These are phyloP conservation scores for Micromonas commoda DNA, from an alignment of 139 green algal genomes.

Conservation along the genomic window DNA sequence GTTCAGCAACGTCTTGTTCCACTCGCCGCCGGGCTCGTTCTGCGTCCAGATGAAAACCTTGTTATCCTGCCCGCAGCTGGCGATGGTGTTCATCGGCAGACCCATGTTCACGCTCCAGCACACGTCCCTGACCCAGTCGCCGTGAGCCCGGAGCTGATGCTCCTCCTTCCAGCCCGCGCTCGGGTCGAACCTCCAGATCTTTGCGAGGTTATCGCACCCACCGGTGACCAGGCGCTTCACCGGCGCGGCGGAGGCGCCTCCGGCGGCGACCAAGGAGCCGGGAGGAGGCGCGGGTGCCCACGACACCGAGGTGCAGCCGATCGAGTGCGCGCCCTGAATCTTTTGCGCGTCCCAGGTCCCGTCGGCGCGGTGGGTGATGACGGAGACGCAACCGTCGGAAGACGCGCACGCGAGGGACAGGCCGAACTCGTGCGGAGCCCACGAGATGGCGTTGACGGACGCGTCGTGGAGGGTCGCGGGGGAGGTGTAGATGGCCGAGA, in stretches of 20 bases:
- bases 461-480: slow-evolving; percentile 47
- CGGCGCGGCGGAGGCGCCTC: slow-evolving; percentile 34
- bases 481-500: slow-evolving; percentile 43
- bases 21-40: slow-evolving; percentile 49
- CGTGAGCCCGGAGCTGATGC: slow-evolving; percentile 66
- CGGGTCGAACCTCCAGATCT: slow-evolving; percentile 58
- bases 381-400: slow-evolving; percentile 75
- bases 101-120: slow-evolving; percentile 90
- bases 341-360: slow-evolving; percentile 34
- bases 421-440: slow-evolving; percentile 87
- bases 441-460: slow-evolving; percentile 88
- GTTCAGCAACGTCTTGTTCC: slow-evolving; percentile 62
- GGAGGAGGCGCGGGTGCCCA: slow-evolving; percentile 75
- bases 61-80: slow-evolving; percentile 85
- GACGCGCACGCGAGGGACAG: slow-evolving; percentile 80
- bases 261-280: slow-evolving; percentile 47
- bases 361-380: slow-evolving; percentile 49
- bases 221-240: slow-evolving; percentile 61
- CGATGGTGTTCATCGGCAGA: slow-evolving; percentile 75
- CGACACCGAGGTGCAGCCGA: slow-evolving; percentile 77
- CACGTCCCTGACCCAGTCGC: slow-evolving; percentile 85
- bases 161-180: slow-evolving; percentile 63
- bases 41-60: slow-evolving; percentile 81
- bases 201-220: slow-evolving; percentile 86
- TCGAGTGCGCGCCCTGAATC: slow-evolving; percentile 57